A percentile compares a stretch with the other conserved stretches of the same genome.
These are phyloP conservation scores for Ophiorrhiza pumila DNA, from an alignment of 257 asterid genomes.

Conservation along the genomic window DNA sequence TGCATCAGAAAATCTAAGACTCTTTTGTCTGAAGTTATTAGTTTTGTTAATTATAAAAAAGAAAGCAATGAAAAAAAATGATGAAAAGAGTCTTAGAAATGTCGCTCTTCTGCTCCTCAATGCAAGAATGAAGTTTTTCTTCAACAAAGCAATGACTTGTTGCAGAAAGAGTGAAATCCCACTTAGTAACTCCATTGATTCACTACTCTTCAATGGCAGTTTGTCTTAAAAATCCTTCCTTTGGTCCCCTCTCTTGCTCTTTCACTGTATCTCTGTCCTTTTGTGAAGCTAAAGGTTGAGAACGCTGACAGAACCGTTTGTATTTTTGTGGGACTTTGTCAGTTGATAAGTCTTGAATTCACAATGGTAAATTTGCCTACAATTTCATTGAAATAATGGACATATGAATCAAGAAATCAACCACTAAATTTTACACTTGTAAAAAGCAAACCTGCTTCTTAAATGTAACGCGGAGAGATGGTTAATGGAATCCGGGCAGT, in stretches of 20 bases:
- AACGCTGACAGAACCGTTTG: not conserved
- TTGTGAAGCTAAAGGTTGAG: not conserved
- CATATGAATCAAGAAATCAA: not conserved
- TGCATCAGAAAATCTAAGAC: constrained; percentile 12
- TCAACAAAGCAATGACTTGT: constrained; percentile 34
- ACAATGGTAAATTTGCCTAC: not conserved
- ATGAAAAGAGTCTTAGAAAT: constrained; percentile 33
- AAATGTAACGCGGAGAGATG: no score
- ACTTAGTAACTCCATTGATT: constrained; percentile 27
- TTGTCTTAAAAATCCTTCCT: not conserved
- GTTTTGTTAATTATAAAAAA: constrained; percentile 24
- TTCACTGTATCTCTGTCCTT: not conserved
- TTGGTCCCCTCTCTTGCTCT: not conserved
- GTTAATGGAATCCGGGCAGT: not conserved
- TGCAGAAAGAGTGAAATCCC: constrained; percentile 35
- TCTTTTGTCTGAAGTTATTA: not conserved
- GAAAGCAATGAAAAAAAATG: constrained; percentile 35
- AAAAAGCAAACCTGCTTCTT: not conserved
- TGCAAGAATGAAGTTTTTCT: constrained; percentile 32
- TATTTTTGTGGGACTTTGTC: not conserved
- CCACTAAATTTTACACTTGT: not conserved
- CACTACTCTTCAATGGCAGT: not conserved
- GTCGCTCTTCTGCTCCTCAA: constrained; percentile 26
- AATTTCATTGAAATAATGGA: no score
- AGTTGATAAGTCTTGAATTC: not conserved